Percentiles rank a stretch among this genome's conserved stretches.
Evolutionary conservation across 495 filamentous ascomycete species (phyloP).

Genomic region (Hypoxylon perforatum): DNA sequence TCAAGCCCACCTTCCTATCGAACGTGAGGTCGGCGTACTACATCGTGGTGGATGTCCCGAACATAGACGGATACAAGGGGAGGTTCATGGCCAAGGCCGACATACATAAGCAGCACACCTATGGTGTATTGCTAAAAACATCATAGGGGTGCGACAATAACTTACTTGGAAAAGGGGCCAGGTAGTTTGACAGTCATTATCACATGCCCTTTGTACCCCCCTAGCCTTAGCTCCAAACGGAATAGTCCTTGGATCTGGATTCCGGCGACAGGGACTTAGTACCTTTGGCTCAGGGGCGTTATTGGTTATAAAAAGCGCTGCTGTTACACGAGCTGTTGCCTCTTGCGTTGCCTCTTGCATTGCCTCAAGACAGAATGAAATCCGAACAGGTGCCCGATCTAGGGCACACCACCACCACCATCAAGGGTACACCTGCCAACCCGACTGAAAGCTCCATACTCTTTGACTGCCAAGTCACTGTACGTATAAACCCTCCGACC

Average conservation of each 20-base stretch:
- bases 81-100: no score
- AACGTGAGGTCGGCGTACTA: no score
- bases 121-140: not conserved
- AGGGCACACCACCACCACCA: constrained; percentile 2
- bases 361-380: constrained; percentile 6
- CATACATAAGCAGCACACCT: not conserved
- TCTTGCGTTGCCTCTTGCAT: not conserved
- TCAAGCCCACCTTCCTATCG: no score
- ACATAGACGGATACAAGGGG: no score
- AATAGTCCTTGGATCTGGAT: not conserved
- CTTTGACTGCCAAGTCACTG: not conserved
- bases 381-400: constrained; percentile 2
- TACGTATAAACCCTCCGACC: constrained; percentile 1
- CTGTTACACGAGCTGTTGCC: constrained; percentile 8
- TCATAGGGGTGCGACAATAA: constrained; percentile 1
- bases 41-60: no score
- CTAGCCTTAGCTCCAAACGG: not conserved
- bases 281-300: constrained; percentile 4
- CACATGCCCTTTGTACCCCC: constrained; percentile 1
- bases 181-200: constrained; percentile 2
- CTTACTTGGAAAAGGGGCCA: constrained; percentile 6
- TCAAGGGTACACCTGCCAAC: not conserved
- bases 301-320: constrained; percentile 7
- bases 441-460: constrained; percentile 1
- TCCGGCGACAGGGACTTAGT: not conserved